Conservation (phyloP, 257 asterid genomes). For the Parsonsia alboflavescens region DNA sequence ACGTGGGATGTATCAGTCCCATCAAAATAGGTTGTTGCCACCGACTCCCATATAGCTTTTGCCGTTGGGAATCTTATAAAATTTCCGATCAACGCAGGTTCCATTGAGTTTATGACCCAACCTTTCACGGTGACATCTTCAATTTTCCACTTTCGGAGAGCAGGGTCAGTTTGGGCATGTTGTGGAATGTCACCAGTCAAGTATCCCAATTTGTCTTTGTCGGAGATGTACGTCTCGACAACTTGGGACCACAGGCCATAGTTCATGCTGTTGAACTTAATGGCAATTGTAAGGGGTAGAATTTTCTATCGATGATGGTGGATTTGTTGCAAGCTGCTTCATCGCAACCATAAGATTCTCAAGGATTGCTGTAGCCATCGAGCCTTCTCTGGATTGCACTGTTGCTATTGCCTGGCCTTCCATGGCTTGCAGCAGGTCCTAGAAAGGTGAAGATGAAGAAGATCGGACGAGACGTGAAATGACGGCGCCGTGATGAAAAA, state of each 20-base stretch:
- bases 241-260: background rate
- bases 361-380: too few relatives aligned
- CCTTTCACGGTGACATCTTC: background rate
- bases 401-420: too few relatives aligned
- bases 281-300: too few relatives aligned
- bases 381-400: too few relatives aligned
- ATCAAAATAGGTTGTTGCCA: background rate
- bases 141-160: background rate
- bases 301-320: too few relatives aligned
- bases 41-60: background rate
- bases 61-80: too few relatives aligned
- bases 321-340: too few relatives aligned
- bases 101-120: background rate
- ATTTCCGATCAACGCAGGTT: background rate
- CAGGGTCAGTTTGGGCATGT: background rate
- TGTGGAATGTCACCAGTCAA: background rate
- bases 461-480: too few relatives aligned
- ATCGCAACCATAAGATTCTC: too few relatives aligned
- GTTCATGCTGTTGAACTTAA: background rate
- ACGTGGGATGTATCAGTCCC: background rate
- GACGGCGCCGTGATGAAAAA: too few relatives aligned
- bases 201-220: conserved; percentile 6
- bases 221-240: conserved; percentile 6
- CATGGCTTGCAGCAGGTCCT: too few relatives aligned
- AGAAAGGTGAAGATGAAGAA: too few relatives aligned